Percentiles rank a stretch among this genome's conserved stretches.
Conservation (phyloP, 2,329 filamentous ascomycete genomes). For the Ophiostoma pallidulum region DNA sequence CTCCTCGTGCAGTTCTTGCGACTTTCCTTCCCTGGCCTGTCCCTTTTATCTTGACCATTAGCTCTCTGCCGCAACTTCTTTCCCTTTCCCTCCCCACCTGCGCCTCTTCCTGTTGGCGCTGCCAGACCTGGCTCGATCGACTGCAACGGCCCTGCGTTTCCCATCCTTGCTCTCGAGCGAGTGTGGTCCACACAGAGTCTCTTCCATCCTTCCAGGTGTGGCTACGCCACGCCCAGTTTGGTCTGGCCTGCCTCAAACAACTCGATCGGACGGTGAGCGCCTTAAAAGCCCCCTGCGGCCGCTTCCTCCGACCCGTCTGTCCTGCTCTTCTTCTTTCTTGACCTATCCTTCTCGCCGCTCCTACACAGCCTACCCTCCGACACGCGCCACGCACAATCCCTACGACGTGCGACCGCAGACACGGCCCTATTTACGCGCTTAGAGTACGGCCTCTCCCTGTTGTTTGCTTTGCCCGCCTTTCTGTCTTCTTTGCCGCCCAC, state of each 20-base stretch:
- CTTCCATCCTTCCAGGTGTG: constrained; percentile 8
- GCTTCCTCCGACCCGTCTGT: background rate
- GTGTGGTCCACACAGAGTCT: background rate
- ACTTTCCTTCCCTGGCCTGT: background rate
- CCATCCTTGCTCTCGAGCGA: background rate
- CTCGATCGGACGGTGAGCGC: constrained; percentile 1
- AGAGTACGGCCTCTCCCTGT: background rate
- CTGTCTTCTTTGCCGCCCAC: constrained; percentile 1
- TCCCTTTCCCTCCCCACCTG: background rate
- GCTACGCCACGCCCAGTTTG: constrained; percentile 9
- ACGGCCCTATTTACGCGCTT: constrained; percentile 3
- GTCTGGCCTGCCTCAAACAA: background rate
- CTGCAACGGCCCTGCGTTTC: background rate
- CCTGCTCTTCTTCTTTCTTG: constrained; percentile 1
- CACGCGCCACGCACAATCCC: background rate
- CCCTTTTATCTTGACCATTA: background rate
- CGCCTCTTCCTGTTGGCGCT: background rate
- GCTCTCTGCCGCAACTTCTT: background rate
- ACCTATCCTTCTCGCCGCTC: constrained; percentile 4
- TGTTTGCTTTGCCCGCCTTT: background rate
- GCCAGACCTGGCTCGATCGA: background rate
- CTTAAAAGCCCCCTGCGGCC: constrained; percentile 11
- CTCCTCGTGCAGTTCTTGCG: background rate
- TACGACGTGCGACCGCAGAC: background rate
- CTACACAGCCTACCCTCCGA: background rate